A percentile compares a stretch with the other conserved stretches of the same genome.
Conservation (phyloP, 2,329 filamentous ascomycete genomes). For the Scedosporium boydii region DNA sequence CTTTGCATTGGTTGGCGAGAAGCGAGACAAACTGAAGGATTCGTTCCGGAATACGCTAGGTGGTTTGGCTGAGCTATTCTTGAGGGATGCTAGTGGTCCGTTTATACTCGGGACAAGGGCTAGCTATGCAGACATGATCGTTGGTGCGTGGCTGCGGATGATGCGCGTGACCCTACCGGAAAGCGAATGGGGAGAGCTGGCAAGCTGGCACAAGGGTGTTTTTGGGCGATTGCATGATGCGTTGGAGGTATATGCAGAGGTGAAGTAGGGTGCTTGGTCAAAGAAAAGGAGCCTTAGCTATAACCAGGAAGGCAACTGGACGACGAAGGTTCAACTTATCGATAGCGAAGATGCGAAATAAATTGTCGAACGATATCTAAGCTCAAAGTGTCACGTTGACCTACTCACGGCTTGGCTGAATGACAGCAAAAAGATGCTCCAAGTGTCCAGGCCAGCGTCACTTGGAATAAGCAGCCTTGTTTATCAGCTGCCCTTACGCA, state of each 20-base stretch:
- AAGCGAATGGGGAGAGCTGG: conserved; percentile 37
- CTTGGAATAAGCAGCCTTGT: too few relatives aligned
- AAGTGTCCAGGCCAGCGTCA: too few relatives aligned
- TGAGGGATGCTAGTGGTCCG: conserved; percentile 27
- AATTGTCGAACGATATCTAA: background rate
- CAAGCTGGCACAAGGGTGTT: conserved; percentile 37
- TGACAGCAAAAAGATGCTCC: too few relatives aligned
- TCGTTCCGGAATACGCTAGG: conserved; percentile 26
- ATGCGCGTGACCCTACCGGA: conserved; percentile 25
- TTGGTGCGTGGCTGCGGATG: conserved; percentile 45
- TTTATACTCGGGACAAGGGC: conserved; percentile 35
- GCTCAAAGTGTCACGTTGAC: too few relatives aligned
- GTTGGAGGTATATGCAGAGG: conserved; percentile 24
- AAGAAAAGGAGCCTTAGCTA: background rate
- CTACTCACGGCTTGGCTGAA: too few relatives aligned
- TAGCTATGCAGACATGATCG: conserved; percentile 46
- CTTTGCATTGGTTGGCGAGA: conserved; percentile 26
- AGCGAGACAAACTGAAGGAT: conserved; percentile 23
- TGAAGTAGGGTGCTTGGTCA: conserved; percentile 15
- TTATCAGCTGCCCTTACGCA: too few relatives aligned
- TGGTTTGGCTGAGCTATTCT: conserved; percentile 24
- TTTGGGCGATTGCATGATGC: conserved; percentile 41
- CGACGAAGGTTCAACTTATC: background rate
- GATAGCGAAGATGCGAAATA: background rate
- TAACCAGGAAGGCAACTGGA: background rate